Percentiles rank a stretch among this genome's conserved stretches.
Conservation (phyloP, 768 basidiomycete genomes). For the Russula vinacea region DNA sequence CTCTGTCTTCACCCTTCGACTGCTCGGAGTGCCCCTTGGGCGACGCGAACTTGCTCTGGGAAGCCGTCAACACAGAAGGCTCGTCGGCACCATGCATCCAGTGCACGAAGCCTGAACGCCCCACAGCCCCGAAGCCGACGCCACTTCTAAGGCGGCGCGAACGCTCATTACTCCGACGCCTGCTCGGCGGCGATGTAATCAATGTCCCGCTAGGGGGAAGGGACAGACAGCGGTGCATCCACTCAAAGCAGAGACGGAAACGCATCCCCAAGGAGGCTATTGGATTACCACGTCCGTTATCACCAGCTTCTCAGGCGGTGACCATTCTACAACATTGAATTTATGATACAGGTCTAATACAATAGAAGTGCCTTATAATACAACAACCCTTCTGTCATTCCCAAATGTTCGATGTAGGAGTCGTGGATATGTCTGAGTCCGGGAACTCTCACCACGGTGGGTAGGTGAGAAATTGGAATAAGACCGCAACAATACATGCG, state of each 20-base stretch:
- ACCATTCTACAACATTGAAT: neutral
- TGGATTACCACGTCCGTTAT: conserved; percentile 21
- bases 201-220: neutral
- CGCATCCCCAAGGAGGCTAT: conserved; percentile 21
- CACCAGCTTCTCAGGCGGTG: neutral
- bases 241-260: conserved; percentile 10
- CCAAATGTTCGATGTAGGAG: neutral
- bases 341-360: neutral
- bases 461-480: neutral
- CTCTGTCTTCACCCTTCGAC: neutral
- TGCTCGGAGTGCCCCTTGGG: neutral
- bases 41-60: conserved; percentile 16
- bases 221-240: neutral
- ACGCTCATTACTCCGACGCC: conserved; percentile 21
- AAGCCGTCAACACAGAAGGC: neutral
- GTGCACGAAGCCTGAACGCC: conserved; percentile 14
- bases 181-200: conserved; percentile 1
- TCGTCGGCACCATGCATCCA: neutral
- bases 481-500: neutral
- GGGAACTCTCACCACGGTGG: neutral
- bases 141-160: conserved; percentile 25
- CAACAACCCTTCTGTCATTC: neutral
- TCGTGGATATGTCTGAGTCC: neutral
- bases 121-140: conserved; percentile 16
- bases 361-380: neutral